Evolutionary conservation across 495 filamentous ascomycete genomes (phyloP).

Genomic region (Jackrogersella minutella): DNA sequence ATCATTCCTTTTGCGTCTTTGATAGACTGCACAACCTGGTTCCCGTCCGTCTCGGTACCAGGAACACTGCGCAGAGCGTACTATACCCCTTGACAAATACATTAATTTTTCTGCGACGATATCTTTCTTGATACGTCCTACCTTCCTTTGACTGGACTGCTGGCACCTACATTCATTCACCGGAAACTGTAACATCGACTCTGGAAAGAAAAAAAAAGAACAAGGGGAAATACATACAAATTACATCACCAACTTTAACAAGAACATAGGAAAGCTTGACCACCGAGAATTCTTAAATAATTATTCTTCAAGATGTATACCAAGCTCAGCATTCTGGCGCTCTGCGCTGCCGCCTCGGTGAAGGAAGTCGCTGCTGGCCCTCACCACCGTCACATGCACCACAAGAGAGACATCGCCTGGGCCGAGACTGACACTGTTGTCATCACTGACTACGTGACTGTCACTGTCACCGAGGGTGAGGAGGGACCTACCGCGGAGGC

Average conservation of each 20-base stretch:
- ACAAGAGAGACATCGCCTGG: slow-evolving; percentile 40
- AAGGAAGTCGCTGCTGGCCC: slow-evolving; percentile 35
- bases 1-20: slow-evolving; percentile 44
- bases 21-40: slow-evolving; percentile 41
- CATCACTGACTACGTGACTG: slow-evolving; percentile 41
- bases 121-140: slow-evolving; percentile 37
- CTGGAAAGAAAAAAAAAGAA: slow-evolving; percentile 11
- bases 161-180: slow-evolving; percentile 44
- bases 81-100: slow-evolving; percentile 34
- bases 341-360: slow-evolving; percentile 40
- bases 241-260: slow-evolving; percentile 5
- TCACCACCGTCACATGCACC: slow-evolving; percentile 41
- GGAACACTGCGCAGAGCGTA: slow-evolving; percentile 41
- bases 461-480: slow-evolving; percentile 33
- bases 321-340: slow-evolving; percentile 42
- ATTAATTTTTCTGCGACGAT: slow-evolving; percentile 36
- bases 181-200: slow-evolving; percentile 23
- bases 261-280: slow-evolving; percentile 5
- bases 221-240: slow-evolving; percentile 13
- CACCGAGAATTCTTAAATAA: background rate
- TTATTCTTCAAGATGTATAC: slow-evolving; percentile 34
- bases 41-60: slow-evolving; percentile 21
- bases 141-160: slow-evolving; percentile 41
- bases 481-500: slow-evolving; percentile 11
- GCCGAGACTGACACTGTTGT: slow-evolving; percentile 42